Evolutionary conservation across 129 eudicot genomes (phyloP), one percentile per base, ranked within the genome.

Genomic region (Flaveria ramosissima): DNA sequence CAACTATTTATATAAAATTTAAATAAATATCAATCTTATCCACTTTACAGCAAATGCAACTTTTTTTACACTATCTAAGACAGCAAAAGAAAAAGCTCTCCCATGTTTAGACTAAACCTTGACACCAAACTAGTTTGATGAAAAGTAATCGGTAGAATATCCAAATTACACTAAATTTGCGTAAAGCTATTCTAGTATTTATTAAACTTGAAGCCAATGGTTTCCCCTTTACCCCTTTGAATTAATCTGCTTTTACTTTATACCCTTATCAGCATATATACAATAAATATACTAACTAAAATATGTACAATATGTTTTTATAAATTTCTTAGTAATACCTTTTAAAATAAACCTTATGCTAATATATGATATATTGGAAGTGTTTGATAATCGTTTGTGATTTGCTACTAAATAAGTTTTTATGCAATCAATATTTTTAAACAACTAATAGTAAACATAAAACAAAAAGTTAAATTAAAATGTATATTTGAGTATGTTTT

Each of bases 61-160:
- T 7, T 56, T 20, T 56, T 56, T 8, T 8, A 63, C 43, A 14
- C 15, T 30, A 14, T 61, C 16, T 3, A 63, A 63, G 21, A 63
- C 46, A 30, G 5, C 43, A 63, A 63, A 63, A 30, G 36, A 30
- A 62, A 63, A 32, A 30, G 12, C 69, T 15, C 46, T 63, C 13
- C 23, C 6, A 63, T 63, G 46, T 7, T 63, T 15, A 63, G 19
- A 62, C 17, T 24, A 59, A 21, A 61, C 17, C 5, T 30, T 63
- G 69, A 63, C 46, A 63, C 69, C 69, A 30, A 63, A 32, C 15
- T 30, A 63, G 69, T 16, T 26, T 30, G 43, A 15, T 62, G 43
- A 62, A 62, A 62, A 27, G 68, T 62, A 62, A 62, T 15, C 21
- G 39, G 45, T 19, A 27, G 30, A 30, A 27, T 27, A 62, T 19